phyloP scores from a whole-genome alignment of 169 alveolate species.

The Eimeria maxima region DNA sequence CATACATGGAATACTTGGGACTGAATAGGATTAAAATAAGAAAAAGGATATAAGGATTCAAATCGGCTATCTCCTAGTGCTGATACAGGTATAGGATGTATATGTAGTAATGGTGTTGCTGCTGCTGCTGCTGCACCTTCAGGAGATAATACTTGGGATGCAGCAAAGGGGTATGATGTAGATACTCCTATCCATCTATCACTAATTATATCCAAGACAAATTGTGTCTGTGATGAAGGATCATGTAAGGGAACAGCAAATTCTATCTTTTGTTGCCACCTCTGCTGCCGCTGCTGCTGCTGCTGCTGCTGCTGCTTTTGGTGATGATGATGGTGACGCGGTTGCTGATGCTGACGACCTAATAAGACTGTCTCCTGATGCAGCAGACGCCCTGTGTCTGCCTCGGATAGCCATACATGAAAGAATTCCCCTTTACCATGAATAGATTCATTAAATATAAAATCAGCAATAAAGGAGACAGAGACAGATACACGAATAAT shows the following conservation, averaged over 20 bases:
- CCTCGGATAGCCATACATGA: conserved; percentile 84
- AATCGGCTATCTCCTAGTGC: conserved; percentile 82
- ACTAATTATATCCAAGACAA: conserved; percentile 75
- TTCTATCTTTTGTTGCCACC: conserved; percentile 15
- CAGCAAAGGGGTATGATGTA: conserved; percentile 8
- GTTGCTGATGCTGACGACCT: conserved; percentile 21
- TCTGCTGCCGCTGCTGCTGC: conserved; percentile 76
- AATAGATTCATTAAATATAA: conserved; percentile 80
- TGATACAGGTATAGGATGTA: conserved; percentile 84
- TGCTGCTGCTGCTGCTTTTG: conserved; percentile 32
- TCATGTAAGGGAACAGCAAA: conserved; percentile 85
- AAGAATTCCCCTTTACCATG: conserved; percentile 82
- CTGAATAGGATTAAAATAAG: conserved; percentile 87
- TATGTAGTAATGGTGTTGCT: conserved; percentile 84
- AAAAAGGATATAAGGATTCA: conserved; percentile 84
- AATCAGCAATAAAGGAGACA: conserved; percentile 38
- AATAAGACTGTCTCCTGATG: conserved; percentile 82
- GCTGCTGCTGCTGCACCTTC: conserved; percentile 80
- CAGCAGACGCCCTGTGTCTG: conserved; percentile 72
- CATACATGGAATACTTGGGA: conserved; percentile 94
- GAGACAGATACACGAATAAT: conserved; percentile 71
- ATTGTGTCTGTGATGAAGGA: conserved; percentile 82
- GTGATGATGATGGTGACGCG: too few relatives aligned
- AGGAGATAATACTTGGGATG: conserved; percentile 57
- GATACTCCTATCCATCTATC: conserved; percentile 85